phyloP scores from a whole-genome alignment of 768 basidiomycete genomes.

The Termitomyces titanicus region DNA sequence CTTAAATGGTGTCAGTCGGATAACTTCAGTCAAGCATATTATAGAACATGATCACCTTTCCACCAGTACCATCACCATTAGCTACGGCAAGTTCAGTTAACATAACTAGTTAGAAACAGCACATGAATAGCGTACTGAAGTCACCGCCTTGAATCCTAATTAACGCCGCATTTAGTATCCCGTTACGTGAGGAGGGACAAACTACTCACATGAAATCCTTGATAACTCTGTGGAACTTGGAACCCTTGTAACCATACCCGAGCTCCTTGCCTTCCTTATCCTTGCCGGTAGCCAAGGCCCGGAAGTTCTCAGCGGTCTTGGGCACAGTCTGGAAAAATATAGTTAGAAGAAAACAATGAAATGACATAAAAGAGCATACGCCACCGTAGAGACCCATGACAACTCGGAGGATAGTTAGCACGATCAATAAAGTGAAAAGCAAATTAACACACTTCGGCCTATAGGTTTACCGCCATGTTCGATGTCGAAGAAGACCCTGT shows the following conservation, averaged over 20 bases:
- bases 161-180: not conserved
- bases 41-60: slow-evolving; percentile 53
- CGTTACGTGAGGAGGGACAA: not conserved
- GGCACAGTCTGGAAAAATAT: slow-evolving; percentile 70
- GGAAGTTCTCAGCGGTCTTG: slow-evolving; percentile 97
- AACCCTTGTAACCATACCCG: slow-evolving; percentile 92
- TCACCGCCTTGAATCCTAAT: slow-evolving; percentile 97
- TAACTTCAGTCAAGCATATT: not conserved
- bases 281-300: slow-evolving; percentile 82
- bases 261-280: slow-evolving; percentile 74
- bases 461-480: slow-evolving; percentile 86
- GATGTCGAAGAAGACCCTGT: slow-evolving; percentile 94
- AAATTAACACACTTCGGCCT: slow-evolving; percentile 61
- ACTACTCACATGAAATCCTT: slow-evolving; percentile 79
- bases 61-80: slow-evolving; percentile 84
- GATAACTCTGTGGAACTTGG: slow-evolving; percentile 95
- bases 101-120: not conserved
- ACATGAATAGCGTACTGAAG: slow-evolving; percentile 67
- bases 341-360: not conserved
- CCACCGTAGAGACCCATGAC: slow-evolving; percentile 89
- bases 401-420: slow-evolving; percentile 40
- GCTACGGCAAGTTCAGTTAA: slow-evolving; percentile 39
- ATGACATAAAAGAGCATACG: slow-evolving; percentile 36
- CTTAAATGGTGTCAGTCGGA: slow-evolving; percentile 30
- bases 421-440: not conserved